phyloP scores from a whole-genome alignment of 345 rosid genomes.

The Cardiospermum halicacabum region DNA sequence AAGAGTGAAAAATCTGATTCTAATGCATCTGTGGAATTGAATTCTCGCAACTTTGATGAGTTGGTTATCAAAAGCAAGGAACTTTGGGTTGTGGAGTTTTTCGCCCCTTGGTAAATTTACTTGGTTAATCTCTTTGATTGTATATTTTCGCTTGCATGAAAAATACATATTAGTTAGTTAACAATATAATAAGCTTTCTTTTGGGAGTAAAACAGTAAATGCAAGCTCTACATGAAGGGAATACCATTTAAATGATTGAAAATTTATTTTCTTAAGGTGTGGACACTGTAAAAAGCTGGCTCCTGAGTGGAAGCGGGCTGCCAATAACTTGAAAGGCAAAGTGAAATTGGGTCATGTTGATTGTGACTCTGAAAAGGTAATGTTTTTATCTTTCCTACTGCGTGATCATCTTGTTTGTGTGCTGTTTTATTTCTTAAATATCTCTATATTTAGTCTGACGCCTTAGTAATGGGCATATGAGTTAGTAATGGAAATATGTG shows the following conservation, averaged over 20 bases:
- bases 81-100: slow-evolving; percentile 93
- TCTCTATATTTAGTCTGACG: not conserved
- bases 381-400: slow-evolving; percentile 1
- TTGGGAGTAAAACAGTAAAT: not conserved
- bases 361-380: slow-evolving; percentile 86
- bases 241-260: not conserved
- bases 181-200: not conserved
- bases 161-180: not conserved
- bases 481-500: too few relatives aligned
- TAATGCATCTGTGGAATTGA: slow-evolving; percentile 63
- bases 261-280: slow-evolving; percentile 50
- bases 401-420: not conserved
- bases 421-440: not conserved
- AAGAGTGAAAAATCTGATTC: slow-evolving; percentile 81
- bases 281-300: slow-evolving; percentile 96
- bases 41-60: slow-evolving; percentile 77
- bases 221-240: not conserved
- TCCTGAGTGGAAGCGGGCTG: slow-evolving; percentile 98
- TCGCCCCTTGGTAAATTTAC: slow-evolving; percentile 84
- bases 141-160: not conserved
- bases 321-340: slow-evolving; percentile 82
- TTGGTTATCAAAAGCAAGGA: slow-evolving; percentile 84
- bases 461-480: not conserved
- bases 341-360: slow-evolving; percentile 93
- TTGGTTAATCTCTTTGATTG: not conserved